Base-by-base conservation (phyloP, 768 basidiomycete species). In the Mycena vulgaris region DNA sequence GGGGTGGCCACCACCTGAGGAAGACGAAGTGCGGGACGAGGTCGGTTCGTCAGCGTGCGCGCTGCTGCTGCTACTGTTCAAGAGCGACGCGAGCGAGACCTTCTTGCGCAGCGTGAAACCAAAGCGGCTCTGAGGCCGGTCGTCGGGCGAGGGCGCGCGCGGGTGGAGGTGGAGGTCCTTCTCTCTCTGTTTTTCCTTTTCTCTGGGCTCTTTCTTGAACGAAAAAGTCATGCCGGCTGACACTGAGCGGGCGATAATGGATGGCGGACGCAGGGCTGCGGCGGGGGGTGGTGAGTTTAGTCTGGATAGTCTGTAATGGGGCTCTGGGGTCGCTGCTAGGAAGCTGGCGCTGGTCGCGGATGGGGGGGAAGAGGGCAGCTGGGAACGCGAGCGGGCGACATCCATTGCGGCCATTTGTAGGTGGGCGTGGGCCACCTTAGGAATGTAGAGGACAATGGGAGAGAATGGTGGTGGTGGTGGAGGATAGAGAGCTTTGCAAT, bases 211-310 rank as follows among this genome's bases (percentile, higher is more conserved):
- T 19, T 68, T 51, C 51, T 53, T 61, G 71, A 83, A 80, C 51
- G 75, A 73, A 53, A 84, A 78, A 33, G 82, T 81, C 83, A 86
- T 83, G 23, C 69, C 72, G 23, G 70, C 64, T n/a, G 80, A 73
- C 13, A 78, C 70, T n/a, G 73, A 74, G 63, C 73, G 70, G 17
- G 70, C 64, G 19, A 74, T 70, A 39, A 72, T 40, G 71, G 77
- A 66, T 76, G 78, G 77, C 69, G 80, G 67, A 76, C 72, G 48
- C 79, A 70, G n/a, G 82, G 81, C 10, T 78, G 73, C 48, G 81
- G 73, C 70, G 79, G 77, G 45, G 77, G 76, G 57, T 82, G 68
- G 28, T n/a, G 70, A 57, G 71, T 73, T 68, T 74, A 74, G 66
- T 71, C 63, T 52, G 62, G 74, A 73, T 69, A 73, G 72, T 69